Evolutionary conservation across 1,284 basidiomycete genomes (phyloP).

Genomic region (Leccinum pachyderme): DNA sequence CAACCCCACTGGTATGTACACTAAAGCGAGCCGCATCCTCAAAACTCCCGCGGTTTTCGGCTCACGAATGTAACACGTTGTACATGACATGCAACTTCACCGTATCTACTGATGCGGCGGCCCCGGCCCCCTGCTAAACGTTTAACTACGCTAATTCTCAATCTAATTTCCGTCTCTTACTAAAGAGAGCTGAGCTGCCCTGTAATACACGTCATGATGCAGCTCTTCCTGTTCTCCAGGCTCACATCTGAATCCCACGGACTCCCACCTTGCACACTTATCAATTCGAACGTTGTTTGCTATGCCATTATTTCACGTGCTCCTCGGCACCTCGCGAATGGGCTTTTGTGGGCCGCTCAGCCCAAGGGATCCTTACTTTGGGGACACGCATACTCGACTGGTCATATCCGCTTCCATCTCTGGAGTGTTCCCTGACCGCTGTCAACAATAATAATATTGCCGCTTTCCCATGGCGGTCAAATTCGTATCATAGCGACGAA

Average conservation of each 20-base stretch:
- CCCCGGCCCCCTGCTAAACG: conserved; percentile 29
- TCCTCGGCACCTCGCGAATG: conserved; percentile 31
- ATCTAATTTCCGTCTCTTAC: conserved; percentile 29
- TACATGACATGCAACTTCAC: conserved; percentile 1
- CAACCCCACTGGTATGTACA: background rate
- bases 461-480: conserved; percentile 31
- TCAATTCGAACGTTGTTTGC: conserved; percentile 5
- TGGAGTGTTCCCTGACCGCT: conserved; percentile 13
- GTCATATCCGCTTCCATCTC: conserved; percentile 10
- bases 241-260: conserved; percentile 3
- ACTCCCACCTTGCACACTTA: conserved; percentile 2
- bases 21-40: background rate
- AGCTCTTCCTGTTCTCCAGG: conserved; percentile 2
- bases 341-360: conserved; percentile 6
- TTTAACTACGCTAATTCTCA: conserved; percentile 35
- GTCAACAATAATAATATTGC: conserved; percentile 16
- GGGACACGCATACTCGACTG: conserved; percentile 20
- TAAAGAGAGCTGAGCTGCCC: conserved; percentile 5
- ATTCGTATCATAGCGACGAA: conserved; percentile 26
- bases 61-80: conserved; percentile 1
- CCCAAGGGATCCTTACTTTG: conserved; percentile 7
- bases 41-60: conserved; percentile 4
- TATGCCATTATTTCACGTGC: conserved; percentile 23
- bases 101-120: background rate
- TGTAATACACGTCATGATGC: conserved; percentile 25